Evolutionary conservation across 176 grass and related monocot species (phyloP).

Genomic region (Hyparrhenia diplandra): DNA sequence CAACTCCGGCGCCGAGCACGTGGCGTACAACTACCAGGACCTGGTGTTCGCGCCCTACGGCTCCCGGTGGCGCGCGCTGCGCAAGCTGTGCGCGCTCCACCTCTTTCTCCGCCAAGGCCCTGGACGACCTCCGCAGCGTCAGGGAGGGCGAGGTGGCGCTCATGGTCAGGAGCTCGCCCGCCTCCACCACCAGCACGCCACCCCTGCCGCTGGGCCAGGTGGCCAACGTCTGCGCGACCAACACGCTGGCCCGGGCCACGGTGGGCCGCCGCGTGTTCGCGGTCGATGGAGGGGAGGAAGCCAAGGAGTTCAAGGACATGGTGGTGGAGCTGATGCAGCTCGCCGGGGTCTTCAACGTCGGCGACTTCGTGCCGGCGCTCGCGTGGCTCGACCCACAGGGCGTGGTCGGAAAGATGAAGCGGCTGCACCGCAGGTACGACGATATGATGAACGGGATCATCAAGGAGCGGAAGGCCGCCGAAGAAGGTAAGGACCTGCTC

Average conservation of each 20-base stretch:
- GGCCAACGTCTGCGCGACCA: neutral
- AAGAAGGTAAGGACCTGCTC: neutral
- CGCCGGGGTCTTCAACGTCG: constrained; percentile 7
- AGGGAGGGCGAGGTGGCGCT: neutral
- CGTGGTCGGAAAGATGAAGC: constrained; percentile 3
- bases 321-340: constrained; percentile 13
- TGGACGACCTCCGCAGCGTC: neutral
- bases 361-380: neutral
- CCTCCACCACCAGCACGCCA: neutral
- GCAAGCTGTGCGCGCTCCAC: constrained; percentile 12
- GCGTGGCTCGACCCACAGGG: neutral
- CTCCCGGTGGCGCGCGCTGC: neutral
- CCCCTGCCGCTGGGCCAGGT: neutral
- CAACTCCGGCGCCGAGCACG: constrained; percentile 5
- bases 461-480: neutral
- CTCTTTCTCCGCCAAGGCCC: neutral
- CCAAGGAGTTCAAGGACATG: constrained; percentile 1
- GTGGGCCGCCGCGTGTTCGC: neutral
- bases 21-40: constrained; percentile 19
- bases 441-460: neutral
- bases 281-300: neutral
- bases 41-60: constrained; percentile 6
- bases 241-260: neutral
- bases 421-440: constrained; percentile 8
- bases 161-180: neutral